A percentile compares a stretch with the other conserved stretches of the same genome.
These are phyloP conservation scores for Austroboletus novae-zelandiae DNA, from an alignment of 1,284 basidiomycete species.

Conservation along the genomic window DNA sequence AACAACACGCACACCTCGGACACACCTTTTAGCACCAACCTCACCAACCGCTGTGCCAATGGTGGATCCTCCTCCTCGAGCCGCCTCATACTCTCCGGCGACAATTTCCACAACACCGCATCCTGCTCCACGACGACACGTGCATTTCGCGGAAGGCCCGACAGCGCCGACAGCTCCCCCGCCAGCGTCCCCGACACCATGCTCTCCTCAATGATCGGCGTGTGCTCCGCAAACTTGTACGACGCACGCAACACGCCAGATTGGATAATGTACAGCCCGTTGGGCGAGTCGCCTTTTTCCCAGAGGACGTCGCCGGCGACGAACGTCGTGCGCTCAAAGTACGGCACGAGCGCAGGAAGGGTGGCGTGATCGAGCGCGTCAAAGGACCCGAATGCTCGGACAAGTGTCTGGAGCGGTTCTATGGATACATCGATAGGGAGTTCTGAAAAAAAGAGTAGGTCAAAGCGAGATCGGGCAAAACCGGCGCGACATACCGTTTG, in stretches of 20 bases:
- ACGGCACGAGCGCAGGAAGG: slow-evolving; percentile 62
- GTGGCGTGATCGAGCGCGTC: slow-evolving; percentile 47
- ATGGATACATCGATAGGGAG: slow-evolving; percentile 21
- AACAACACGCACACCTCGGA: background rate
- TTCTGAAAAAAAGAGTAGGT: slow-evolving; percentile 11
- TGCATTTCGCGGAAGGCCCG: slow-evolving; percentile 78
- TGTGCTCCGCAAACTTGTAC: slow-evolving; percentile 73
- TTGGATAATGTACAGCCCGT: slow-evolving; percentile 86
- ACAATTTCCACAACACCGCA: slow-evolving; percentile 79
- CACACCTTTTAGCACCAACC: slow-evolving; percentile 76
- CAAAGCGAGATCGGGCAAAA: background rate
- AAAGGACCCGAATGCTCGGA: slow-evolving; percentile 76
- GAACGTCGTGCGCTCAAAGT: slow-evolving; percentile 66
- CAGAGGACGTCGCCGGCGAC: slow-evolving; percentile 70
- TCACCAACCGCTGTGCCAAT: slow-evolving; percentile 65
- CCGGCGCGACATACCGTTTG: slow-evolving; percentile 44
- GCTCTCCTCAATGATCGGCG: slow-evolving; percentile 71
- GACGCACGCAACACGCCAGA: slow-evolving; percentile 79
- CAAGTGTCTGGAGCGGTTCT: slow-evolving; percentile 66
- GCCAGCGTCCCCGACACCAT: slow-evolving; percentile 93
- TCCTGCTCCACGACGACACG: slow-evolving; percentile 80
- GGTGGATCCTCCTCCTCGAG: slow-evolving; percentile 68
- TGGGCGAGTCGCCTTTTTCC: slow-evolving; percentile 70
- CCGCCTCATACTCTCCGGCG: slow-evolving; percentile 49
- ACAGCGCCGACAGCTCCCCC: slow-evolving; percentile 83